Evolutionary conservation across 768 basidiomycete genomes (phyloP).

Genomic region (Hebeloma cylindrosporum): DNA sequence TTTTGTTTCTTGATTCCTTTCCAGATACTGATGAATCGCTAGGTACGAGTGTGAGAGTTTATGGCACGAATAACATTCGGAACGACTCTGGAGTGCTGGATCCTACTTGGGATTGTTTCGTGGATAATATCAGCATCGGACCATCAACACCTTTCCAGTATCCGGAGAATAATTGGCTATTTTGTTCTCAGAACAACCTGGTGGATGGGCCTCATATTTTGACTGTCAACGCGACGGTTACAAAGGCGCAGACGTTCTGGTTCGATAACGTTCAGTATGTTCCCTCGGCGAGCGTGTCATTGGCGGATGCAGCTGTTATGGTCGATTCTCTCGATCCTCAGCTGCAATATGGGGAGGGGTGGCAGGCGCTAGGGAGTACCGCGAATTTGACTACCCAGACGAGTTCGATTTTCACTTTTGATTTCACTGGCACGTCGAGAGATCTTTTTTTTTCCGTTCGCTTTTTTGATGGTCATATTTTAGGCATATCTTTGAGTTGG

Average conservation of each 20-base stretch:
- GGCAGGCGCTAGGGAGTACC: slow-evolving; percentile 17
- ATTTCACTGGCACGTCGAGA: slow-evolving; percentile 25
- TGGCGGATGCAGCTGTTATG: slow-evolving; percentile 18
- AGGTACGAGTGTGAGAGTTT: slow-evolving; percentile 19
- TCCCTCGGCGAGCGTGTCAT: slow-evolving; percentile 20
- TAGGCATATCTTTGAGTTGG: slow-evolving; percentile 25
- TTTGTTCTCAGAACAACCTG: slow-evolving; percentile 21
- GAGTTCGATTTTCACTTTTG: slow-evolving; percentile 18
- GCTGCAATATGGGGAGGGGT: slow-evolving; percentile 22
- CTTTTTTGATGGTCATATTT: not conserved
- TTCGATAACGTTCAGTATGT: slow-evolving; percentile 28
- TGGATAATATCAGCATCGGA: slow-evolving; percentile 25
- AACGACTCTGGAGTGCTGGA: slow-evolving; percentile 21
- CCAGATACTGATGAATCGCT: not conserved
- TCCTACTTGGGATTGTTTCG: slow-evolving; percentile 24
- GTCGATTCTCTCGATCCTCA: slow-evolving; percentile 22
- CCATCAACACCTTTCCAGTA: slow-evolving; percentile 13
- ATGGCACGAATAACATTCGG: slow-evolving; percentile 18
- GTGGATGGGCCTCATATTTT: slow-evolving; percentile 26
- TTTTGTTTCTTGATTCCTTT: not conserved
- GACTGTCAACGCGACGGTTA: slow-evolving; percentile 22
- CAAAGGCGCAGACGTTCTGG: slow-evolving; percentile 26
- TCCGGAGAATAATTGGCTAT: slow-evolving; percentile 26
- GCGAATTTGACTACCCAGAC: slow-evolving; percentile 19
- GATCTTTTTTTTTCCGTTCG: not conserved